phyloP scores from a whole-genome alignment of 768 basidiomycete species.

The Clavulina sp. region DNA sequence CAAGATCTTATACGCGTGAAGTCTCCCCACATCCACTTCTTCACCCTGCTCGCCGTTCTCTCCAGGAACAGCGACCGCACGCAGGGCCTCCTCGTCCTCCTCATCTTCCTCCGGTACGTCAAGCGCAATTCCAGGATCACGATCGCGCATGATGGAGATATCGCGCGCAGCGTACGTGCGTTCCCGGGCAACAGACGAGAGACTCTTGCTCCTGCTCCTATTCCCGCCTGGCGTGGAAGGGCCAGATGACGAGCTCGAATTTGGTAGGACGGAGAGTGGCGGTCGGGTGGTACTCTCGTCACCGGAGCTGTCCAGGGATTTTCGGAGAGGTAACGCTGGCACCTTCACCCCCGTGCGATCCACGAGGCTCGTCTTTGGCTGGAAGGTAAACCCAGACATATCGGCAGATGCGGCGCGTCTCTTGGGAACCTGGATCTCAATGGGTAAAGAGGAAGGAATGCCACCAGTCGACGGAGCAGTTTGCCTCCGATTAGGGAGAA shows the following conservation, averaged over 20 bases:
- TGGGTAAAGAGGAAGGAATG: no score
- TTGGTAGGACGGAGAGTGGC: not conserved
- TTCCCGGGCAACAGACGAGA: slow-evolving; percentile 34
- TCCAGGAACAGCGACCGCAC: slow-evolving; percentile 14
- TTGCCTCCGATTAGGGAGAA: no score
- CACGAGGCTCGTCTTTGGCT: slow-evolving; percentile 30
- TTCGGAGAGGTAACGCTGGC: slow-evolving; percentile 17
- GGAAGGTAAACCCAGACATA: slow-evolving; percentile 29
- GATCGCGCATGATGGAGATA: slow-evolving; percentile 27
- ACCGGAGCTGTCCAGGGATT: slow-evolving; percentile 1
- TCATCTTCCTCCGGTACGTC: slow-evolving; percentile 36
- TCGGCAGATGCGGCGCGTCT: no score
- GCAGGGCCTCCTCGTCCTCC: slow-evolving; percentile 24
- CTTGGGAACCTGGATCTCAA: no score
- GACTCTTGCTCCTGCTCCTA: slow-evolving; percentile 17
- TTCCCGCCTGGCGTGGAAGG: not conserved
- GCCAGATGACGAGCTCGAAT: not conserved
- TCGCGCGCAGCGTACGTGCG: slow-evolving; percentile 55
- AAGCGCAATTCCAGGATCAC: slow-evolving; percentile 53
- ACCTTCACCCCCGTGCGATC: slow-evolving; percentile 22
- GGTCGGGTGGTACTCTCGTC: not conserved
- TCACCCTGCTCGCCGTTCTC: slow-evolving; percentile 19
- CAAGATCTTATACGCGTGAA: slow-evolving; percentile 48
- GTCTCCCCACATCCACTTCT: slow-evolving; percentile 28
- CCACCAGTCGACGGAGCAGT: no score